Conservation (phyloP, 371 early-diverging fungal species). For the Rhizomucor miehei region DNA sequence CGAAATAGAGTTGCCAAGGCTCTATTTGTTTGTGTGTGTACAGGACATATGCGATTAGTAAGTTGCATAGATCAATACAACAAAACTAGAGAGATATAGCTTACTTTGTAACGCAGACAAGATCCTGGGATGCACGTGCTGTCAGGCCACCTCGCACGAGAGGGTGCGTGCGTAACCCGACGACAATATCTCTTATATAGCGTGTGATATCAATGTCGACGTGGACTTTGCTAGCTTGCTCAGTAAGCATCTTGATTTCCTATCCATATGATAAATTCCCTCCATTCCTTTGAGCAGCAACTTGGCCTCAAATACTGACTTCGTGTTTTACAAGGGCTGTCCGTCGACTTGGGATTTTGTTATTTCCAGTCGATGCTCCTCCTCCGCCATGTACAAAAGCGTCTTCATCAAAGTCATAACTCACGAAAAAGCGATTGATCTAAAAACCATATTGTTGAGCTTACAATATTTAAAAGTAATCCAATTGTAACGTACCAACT, state of each 20-base stretch:
- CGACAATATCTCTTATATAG: slow-evolving; percentile 62
- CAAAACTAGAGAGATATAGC: no score
- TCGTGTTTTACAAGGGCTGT: slow-evolving; percentile 27
- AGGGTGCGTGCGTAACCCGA: slow-evolving; percentile 60
- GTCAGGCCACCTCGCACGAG: slow-evolving; percentile 58
- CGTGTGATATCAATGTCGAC: slow-evolving; percentile 58
- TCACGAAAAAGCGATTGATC: slow-evolving; percentile 55
- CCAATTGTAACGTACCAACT: slow-evolving; percentile 19
- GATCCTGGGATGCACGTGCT: slow-evolving; percentile 56
- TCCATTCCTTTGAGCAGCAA: not conserved
- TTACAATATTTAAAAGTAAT: not conserved
- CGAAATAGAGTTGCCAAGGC: slow-evolving; percentile 55
- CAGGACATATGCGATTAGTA: no score
- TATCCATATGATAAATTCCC: slow-evolving; percentile 9
- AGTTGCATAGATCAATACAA: no score
- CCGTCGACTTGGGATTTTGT: slow-evolving; percentile 14
- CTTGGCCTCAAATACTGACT: slow-evolving; percentile 3
- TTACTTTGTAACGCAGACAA: slow-evolving; percentile 55
- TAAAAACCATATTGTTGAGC: slow-evolving; percentile 13
- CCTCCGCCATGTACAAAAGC: slow-evolving; percentile 12
- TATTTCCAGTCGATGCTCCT: not conserved
- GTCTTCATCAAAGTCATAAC: slow-evolving; percentile 47
- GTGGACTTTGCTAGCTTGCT: slow-evolving; percentile 45
- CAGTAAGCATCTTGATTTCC: slow-evolving; percentile 53
- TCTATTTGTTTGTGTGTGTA: no score